phyloP scores from a whole-genome alignment of 768 basidiomycete species.

The Lactarius deliciosus region DNA sequence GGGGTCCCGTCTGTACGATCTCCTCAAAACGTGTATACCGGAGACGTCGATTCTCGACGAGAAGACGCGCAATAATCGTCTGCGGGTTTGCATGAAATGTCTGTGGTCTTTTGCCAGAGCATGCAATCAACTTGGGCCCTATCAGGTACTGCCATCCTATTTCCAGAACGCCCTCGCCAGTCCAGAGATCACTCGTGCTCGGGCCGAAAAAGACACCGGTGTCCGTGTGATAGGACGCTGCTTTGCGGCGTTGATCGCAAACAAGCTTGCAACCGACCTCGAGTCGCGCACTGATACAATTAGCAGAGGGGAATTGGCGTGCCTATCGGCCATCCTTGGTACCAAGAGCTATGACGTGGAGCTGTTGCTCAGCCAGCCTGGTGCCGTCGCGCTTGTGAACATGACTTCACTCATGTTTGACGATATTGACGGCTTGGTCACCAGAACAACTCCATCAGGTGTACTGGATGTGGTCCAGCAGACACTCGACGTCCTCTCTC shows the following conservation, averaged over 20 bases:
- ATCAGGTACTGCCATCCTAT: background rate
- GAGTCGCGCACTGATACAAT: background rate
- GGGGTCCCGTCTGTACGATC: background rate
- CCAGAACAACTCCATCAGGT: background rate
- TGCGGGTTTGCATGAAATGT: background rate
- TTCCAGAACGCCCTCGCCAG: background rate
- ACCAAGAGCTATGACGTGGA: background rate
- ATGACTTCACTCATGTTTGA: background rate
- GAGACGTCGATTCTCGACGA: background rate
- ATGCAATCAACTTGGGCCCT: background rate
- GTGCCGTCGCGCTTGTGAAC: slow-evolving; percentile 7
- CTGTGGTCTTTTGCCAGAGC: background rate
- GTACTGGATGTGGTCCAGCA: slow-evolving; percentile 6
- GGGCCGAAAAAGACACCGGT: background rate
- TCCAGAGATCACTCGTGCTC: background rate
- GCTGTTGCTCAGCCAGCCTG: background rate
- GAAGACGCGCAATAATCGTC: background rate
- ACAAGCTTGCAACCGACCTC: slow-evolving; percentile 1
- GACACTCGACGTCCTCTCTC: slow-evolving; percentile 3
- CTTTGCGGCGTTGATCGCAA: background rate
- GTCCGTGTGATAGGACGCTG: background rate
- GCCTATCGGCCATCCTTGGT: slow-evolving; percentile 3
- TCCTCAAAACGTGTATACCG: background rate
- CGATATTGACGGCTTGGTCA: background rate
- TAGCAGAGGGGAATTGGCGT: background rate